Evolutionary conservation across 1,139 yeast species (phyloP).

Genomic region (Nematodospora anomalae): DNA sequence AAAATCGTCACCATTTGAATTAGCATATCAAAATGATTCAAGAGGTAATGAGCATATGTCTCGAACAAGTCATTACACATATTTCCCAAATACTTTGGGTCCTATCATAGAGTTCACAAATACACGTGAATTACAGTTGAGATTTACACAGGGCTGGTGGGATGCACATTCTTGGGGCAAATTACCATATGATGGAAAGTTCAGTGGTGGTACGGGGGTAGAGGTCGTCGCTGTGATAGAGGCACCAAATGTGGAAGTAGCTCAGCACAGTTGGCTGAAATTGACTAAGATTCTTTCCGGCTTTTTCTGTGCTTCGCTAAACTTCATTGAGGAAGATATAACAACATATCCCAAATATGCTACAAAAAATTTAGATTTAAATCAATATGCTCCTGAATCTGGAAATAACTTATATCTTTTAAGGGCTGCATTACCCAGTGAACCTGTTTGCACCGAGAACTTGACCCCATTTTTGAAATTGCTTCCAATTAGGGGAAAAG

Average conservation of each 20-base stretch:
- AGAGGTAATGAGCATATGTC: constrained; percentile 15
- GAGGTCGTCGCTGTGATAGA: constrained; percentile 88
- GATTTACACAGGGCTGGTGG: constrained; percentile 97
- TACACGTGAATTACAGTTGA: constrained; percentile 73
- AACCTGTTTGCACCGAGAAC: constrained; percentile 96
- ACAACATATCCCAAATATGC: constrained; percentile 67
- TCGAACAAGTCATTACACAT: constrained; percentile 54
- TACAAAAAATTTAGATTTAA: constrained; percentile 9
- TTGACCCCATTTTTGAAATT: constrained; percentile 89
- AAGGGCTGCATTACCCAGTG: constrained; percentile 90
- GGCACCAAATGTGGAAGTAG: constrained; percentile 55
- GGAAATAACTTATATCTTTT: constrained; percentile 52
- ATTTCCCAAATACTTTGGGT: constrained; percentile 80
- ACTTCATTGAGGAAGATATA: constrained; percentile 76
- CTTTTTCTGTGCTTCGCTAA: constrained; percentile 90
- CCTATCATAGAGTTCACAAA: constrained; percentile 69
- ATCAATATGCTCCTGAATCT: constrained; percentile 19
- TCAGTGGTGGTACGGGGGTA: constrained; percentile 93
- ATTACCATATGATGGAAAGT: constrained; percentile 68
- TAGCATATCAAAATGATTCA: constrained; percentile 19
- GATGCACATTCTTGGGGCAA: constrained; percentile 87
- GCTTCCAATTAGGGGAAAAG: constrained; percentile 88
- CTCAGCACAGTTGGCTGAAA: constrained; percentile 65
- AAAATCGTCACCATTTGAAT: constrained; percentile 48
- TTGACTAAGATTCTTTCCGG: constrained; percentile 83